Evolutionary conservation across 805 yeast species (phyloP).

Genomic region (Zygosaccharomyces rouxii): DNA sequence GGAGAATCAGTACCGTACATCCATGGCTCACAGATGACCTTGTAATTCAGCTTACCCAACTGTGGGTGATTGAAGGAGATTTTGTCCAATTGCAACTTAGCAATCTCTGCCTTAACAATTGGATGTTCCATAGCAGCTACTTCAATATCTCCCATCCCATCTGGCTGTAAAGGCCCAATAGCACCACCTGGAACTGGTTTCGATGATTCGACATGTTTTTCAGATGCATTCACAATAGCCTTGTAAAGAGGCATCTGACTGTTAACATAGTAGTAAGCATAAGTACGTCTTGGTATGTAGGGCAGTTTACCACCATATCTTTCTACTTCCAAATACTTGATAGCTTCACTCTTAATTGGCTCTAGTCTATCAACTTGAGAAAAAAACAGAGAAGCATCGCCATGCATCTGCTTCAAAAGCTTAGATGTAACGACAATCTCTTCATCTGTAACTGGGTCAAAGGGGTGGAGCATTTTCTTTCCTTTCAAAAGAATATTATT

Average conservation of each 20-base stretch:
- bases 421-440: constrained; percentile 57
- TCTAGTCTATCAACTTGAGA: constrained; percentile 64
- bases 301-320: constrained; percentile 50
- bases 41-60: constrained; percentile 21
- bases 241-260: constrained; percentile 53
- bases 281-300: constrained; percentile 61
- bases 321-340: constrained; percentile 64
- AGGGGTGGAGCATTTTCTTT: constrained; percentile 43
- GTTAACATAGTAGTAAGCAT: constrained; percentile 61
- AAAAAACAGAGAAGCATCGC: constrained; percentile 55
- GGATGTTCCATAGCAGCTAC: constrained; percentile 50
- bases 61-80: constrained; percentile 25
- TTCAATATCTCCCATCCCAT: constrained; percentile 56
- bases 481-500: neutral
- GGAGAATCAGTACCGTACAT: constrained; percentile 76
- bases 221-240: constrained; percentile 63
- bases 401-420: constrained; percentile 54
- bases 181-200: constrained; percentile 54
- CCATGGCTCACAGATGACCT: constrained; percentile 73
- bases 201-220: constrained; percentile 57
- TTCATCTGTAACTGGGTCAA: constrained; percentile 53
- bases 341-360: constrained; percentile 74
- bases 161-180: constrained; percentile 69
- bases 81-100: constrained; percentile 60
- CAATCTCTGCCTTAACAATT: constrained; percentile 56